Evolutionary conservation across 805 yeast genomes (phyloP), one percentile per base, ranked within the genome.

Genomic region (Barnettozyma sp.): DNA sequence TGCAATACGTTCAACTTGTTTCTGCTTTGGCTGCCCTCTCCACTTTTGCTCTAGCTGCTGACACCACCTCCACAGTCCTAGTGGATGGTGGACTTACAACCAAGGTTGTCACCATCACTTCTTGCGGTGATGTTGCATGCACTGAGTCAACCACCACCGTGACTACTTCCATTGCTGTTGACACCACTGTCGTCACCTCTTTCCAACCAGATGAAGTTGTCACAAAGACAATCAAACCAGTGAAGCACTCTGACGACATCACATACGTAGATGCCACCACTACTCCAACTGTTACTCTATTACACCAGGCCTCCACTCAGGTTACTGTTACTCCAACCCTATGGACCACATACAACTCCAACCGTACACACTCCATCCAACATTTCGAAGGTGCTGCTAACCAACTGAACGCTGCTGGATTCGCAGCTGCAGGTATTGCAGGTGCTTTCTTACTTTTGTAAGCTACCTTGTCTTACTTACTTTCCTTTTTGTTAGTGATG

Each of bases 231-330:
- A 45, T 48, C 19, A 40, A 36, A 22, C 33, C 39, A 32, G 31
- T 30, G 10, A 22, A 40, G n/a, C 10, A 66, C 36, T 68, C 66
- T 40, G 66, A 43, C n/a, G 48, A 45, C 36, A 38, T 49, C 44
- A 49, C 69, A 43, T 65, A 70, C 37, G 68, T 71, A 30, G 54
- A 50, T 19, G 55, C 45, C 21, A 56, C 59, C 34, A 53, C 60
- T 18, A 62, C 68, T 13, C 62, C 66, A 33, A 62, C 68, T 22
- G 46, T 60, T 18, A 44, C 53, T 10, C 29, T 42, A 25, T 65
- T 76, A 24, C 61, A 62, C 35, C 68, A 63, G 42, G 65, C 70
- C 45, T 64, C 72, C 22, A 68, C 73, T 23, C 50, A 47, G 26
- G 46, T 54, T 37, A 56, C 59, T 21, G 48, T 56, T 27, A 62